Evolutionary conservation across 176 grass and related monocot species (phyloP).

Genomic region (Oryza rufipogon): DNA sequence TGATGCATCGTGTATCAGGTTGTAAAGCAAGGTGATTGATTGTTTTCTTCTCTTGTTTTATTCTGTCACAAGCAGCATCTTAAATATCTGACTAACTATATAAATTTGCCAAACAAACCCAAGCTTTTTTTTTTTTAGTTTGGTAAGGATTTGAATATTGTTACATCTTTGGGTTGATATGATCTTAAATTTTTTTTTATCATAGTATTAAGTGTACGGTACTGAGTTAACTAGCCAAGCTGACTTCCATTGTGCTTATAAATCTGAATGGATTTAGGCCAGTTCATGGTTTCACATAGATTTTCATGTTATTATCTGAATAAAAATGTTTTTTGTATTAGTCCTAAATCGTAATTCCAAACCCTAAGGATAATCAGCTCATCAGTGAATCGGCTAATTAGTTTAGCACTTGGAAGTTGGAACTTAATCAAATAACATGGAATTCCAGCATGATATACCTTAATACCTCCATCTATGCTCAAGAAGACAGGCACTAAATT

Average conservation of each 20-base stretch:
- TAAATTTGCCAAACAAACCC: neutral
- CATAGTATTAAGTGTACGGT: neutral
- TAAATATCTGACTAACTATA: neutral
- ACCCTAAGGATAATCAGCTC: neutral
- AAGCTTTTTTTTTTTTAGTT: neutral
- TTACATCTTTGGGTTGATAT: neutral
- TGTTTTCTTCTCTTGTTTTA: constrained; percentile 15
- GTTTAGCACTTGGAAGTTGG: neutral
- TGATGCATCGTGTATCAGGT: neutral
- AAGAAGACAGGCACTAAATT: neutral
- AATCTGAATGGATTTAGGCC: neutral
- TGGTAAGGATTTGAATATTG: neutral
- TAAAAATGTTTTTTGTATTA: neutral
- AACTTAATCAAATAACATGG: neutral
- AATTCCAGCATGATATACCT: constrained; percentile 15
- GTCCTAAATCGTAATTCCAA: neutral
- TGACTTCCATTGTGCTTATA: neutral
- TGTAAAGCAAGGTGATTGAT: neutral
- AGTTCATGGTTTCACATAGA: neutral
- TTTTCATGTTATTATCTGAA: neutral
- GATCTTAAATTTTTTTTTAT: neutral
- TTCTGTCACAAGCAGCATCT: neutral
- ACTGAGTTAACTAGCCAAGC: neutral
- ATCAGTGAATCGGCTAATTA: neutral
- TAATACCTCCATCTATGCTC: neutral